Percentiles rank a stretch among this genome's conserved stretches.
Conservation (phyloP, 305 asterid species). For the Salvia sclarea region DNA sequence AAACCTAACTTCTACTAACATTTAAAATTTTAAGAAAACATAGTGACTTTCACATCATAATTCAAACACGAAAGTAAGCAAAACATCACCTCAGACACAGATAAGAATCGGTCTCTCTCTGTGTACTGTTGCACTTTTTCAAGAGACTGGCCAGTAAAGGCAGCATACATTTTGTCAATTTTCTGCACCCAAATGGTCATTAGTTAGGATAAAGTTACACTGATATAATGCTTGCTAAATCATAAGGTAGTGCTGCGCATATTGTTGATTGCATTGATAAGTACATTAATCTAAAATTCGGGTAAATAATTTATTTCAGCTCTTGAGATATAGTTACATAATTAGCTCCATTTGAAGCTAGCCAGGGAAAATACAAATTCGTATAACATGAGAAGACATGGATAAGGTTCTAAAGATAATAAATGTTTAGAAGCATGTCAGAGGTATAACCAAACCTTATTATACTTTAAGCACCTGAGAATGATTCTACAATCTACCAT, state of each 20-base stretch:
- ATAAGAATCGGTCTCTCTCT: conserved; percentile 84
- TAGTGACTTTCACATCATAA: not conserved
- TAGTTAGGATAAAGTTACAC: conserved; percentile 15
- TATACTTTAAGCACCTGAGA: not conserved
- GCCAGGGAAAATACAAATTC: not conserved
- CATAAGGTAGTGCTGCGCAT: not conserved
- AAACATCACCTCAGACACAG: conserved; percentile 73
- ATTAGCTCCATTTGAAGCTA: not conserved
- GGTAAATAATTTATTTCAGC: not conserved
- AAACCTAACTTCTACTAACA: not conserved
- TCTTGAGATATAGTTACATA: not conserved
- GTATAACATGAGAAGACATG: not conserved
- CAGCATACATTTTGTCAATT: conserved; percentile 83
- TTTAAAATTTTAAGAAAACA: conserved; percentile 7
- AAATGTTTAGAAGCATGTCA: not conserved
- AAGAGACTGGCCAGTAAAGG: conserved; percentile 82
- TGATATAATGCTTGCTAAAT: not conserved
- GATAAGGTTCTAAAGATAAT: conserved; percentile 1
- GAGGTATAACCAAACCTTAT: not conserved
- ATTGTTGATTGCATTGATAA: not conserved
- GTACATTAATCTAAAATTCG: conserved; percentile 3
- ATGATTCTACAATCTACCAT: conserved; percentile 1
- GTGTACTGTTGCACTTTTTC: conserved; percentile 83
- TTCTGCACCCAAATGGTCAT: conserved; percentile 50
- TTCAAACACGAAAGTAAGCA: conserved; percentile 16